phyloP scores from a whole-genome alignment of 2,329 filamentous ascomycete genomes.

The Coniochaeta prunicola region DNA sequence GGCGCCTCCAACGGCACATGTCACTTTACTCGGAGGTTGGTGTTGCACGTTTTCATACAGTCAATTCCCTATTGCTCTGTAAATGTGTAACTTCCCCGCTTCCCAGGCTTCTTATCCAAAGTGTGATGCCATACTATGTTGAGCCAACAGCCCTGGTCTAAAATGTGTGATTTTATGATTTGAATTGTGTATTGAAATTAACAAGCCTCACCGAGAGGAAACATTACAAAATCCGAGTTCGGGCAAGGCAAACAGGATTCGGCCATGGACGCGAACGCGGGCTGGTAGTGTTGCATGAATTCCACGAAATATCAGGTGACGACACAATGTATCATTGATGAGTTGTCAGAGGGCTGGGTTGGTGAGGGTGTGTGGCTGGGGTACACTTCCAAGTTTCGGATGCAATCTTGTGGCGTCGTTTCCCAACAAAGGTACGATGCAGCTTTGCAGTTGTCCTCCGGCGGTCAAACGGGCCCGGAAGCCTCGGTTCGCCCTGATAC shows the following conservation, averaged over 20 bases:
- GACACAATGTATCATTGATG: conserved; percentile 3
- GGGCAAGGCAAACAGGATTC: not conserved
- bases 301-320: not conserved
- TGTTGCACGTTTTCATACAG: not conserved
- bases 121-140: not conserved
- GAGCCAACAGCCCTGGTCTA: not conserved
- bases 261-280: not conserved
- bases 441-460: not conserved
- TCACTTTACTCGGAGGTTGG: not conserved
- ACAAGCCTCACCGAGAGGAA: not conserved
- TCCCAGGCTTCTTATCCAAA: not conserved
- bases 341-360: not conserved
- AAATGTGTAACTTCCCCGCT: not conserved
- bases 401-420: not conserved
- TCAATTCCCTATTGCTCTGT: not conserved
- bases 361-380: not conserved
- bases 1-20: not conserved
- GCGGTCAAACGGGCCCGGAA: not conserved
- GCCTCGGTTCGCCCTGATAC: not conserved
- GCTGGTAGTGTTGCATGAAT: not conserved
- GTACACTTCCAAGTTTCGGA: not conserved
- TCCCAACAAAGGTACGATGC: not conserved
- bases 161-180: too few species aligned
- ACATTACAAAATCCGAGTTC: not conserved
- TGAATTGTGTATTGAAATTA: too few species aligned